Evolutionary conservation across 805 yeast species (phyloP).

Genomic region (Candida nitratophila): DNA sequence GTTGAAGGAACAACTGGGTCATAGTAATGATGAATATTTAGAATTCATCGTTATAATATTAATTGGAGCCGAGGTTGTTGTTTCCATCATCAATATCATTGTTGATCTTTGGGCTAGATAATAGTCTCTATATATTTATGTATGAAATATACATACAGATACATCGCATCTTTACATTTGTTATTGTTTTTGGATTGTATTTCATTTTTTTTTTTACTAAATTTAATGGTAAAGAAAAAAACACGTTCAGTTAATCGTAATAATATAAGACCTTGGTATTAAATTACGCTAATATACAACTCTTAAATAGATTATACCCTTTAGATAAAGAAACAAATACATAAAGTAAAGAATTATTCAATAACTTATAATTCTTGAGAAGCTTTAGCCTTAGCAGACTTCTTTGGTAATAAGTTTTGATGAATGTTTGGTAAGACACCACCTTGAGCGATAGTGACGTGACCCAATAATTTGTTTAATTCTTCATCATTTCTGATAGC

Average conservation of each 20-base stretch:
- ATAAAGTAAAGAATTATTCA: neutral
- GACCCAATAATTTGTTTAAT: conserved; percentile 84
- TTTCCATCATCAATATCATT: conserved; percentile 75
- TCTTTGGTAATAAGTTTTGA: conserved; percentile 75
- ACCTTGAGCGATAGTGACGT: conserved; percentile 97
- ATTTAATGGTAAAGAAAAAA: too few species aligned
- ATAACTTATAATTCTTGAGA: conserved; percentile 47
- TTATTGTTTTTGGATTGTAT: too few species aligned
- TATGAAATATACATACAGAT: neutral
- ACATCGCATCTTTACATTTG: neutral
- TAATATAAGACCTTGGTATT: conserved; percentile 5
- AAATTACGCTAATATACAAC: conserved; percentile 22
- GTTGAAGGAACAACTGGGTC: conserved; percentile 96
- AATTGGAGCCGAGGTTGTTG: conserved; percentile 87
- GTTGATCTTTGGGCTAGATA: conserved; percentile 23
- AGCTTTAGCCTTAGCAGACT: conserved; percentile 47
- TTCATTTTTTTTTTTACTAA: too few species aligned
- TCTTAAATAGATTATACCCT: conserved; percentile 10
- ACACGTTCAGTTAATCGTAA: neutral
- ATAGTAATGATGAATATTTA: conserved; percentile 85
- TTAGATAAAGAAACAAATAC: conserved; percentile 3
- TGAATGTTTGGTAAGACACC: conserved; percentile 98
- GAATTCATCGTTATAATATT: conserved; percentile 86
- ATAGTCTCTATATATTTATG: too few species aligned
- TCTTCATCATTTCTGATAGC: conserved; percentile 99